phyloP scores from a whole-genome alignment of 345 rosid species.

The Linum usitatissimum region DNA sequence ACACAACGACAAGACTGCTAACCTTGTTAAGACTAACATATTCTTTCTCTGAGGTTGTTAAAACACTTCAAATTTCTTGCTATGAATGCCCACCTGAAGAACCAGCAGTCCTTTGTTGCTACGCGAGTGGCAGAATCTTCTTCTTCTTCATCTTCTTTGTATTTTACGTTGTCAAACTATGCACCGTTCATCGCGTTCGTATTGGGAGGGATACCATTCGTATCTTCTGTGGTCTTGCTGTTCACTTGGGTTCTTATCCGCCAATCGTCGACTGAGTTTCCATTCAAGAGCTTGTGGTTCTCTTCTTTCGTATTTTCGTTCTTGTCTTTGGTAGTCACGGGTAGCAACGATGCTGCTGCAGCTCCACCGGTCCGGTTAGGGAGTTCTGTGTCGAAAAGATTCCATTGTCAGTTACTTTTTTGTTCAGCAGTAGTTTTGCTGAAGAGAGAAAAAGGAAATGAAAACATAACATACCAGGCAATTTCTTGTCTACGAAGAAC shows the following conservation, averaged over 20 bases:
- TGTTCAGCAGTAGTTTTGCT: background rate
- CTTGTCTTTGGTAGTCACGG: conserved; percentile 52
- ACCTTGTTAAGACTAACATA: too few relatives aligned
- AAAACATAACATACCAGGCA: conserved; percentile 54
- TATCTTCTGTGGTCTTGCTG: conserved; percentile 69
- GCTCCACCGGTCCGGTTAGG: conserved; percentile 57
- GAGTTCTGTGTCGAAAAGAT: conserved; percentile 45
- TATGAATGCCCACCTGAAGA: background rate
- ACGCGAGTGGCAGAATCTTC: conserved; percentile 10
- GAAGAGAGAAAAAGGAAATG: background rate
- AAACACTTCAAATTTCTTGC: too few relatives aligned
- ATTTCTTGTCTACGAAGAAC: conserved; percentile 88
- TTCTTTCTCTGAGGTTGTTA: too few relatives aligned
- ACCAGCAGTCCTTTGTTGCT: background rate
- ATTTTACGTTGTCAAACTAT: conserved; percentile 19
- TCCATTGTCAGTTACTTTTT: conserved; percentile 11
- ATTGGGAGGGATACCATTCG: conserved; percentile 47
- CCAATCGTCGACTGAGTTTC: conserved; percentile 78
- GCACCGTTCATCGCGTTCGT: conserved; percentile 52
- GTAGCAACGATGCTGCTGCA: conserved; percentile 47
- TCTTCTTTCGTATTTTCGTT: conserved; percentile 73
- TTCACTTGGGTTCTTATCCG: conserved; percentile 70
- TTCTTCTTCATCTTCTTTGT: background rate
- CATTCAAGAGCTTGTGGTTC: conserved; percentile 88
- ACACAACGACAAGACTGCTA: too few relatives aligned